phyloP scores from a whole-genome alignment of 2,329 filamentous ascomycete genomes.

The Stachybotrys chartarum region DNA sequence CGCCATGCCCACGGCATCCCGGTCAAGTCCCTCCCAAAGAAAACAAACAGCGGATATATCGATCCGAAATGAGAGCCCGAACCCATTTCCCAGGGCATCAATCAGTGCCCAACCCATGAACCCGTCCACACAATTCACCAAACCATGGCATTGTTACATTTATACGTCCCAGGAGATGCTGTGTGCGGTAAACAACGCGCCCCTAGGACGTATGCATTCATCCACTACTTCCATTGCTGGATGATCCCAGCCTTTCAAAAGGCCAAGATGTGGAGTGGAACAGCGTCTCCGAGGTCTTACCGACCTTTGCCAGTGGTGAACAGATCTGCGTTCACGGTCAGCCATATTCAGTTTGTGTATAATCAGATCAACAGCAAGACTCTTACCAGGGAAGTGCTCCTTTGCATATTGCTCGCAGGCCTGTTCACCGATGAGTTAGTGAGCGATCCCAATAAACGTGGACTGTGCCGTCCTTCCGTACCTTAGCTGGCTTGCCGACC shows the following conservation, averaged over 20 bases:
- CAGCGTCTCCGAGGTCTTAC: conserved; percentile 11
- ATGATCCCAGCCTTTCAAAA: not conserved
- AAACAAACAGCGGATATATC: not conserved
- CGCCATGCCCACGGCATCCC: not conserved
- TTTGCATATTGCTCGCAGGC: conserved; percentile 79
- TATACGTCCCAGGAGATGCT: not conserved
- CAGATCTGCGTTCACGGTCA: conserved; percentile 19
- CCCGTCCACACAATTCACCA: not conserved
- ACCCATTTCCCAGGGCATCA: not conserved
- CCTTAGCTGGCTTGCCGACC: conserved; percentile 94
- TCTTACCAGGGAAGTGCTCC: conserved; percentile 70
- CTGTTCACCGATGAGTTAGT: conserved; percentile 8
- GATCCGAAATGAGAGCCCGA: not conserved
- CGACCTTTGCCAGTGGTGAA: conserved; percentile 29
- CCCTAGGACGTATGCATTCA: not conserved
- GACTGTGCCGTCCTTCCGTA: conserved; percentile 7
- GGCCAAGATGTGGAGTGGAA: too few relatives aligned
- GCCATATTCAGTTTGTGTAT: too few relatives aligned
- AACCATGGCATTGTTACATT: not conserved
- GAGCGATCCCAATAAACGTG: not conserved
- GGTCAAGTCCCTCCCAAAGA: not conserved
- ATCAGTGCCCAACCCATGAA: not conserved
- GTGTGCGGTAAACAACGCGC: not conserved
- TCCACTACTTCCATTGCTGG: too few relatives aligned
- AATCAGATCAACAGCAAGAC: conserved; percentile 5